phyloP scores from a whole-genome alignment of 2,329 filamentous ascomycete genomes.

The Exophiala bonariae region DNA sequence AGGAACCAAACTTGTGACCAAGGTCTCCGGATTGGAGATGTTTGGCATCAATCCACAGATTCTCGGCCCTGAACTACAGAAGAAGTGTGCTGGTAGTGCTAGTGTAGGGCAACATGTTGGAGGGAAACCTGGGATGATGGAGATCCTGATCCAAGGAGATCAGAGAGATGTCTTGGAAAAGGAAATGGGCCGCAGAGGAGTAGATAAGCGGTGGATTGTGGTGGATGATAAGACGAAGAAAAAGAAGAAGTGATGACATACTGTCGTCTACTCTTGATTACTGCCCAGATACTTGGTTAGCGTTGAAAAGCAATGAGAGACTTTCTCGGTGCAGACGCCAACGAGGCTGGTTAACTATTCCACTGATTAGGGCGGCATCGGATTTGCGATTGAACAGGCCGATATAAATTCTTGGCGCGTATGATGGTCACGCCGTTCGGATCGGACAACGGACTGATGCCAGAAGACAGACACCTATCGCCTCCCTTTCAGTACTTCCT shows the following conservation, averaged over 20 bases:
- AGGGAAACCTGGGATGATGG: constrained; percentile 64
- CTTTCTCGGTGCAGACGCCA: too few species aligned
- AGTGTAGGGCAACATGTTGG: constrained; percentile 63
- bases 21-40: constrained; percentile 60
- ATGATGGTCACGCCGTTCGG: too few species aligned
- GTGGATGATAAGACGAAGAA: constrained; percentile 69
- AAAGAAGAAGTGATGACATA: constrained; percentile 46
- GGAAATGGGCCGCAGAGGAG: constrained; percentile 59
- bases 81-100: constrained; percentile 67
- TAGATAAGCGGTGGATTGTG: constrained; percentile 61
- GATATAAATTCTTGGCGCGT: too few species aligned
- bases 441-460: too few species aligned
- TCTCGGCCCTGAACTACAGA: constrained; percentile 66
- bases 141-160: constrained; percentile 67
- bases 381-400: too few species aligned
- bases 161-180: constrained; percentile 62
- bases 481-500: too few species aligned
- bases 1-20: constrained; percentile 66
- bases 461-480: too few species aligned
- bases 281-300: too few species aligned
- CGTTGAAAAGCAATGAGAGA: too few species aligned
- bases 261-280: too few species aligned
- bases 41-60: constrained; percentile 61
- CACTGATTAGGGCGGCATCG: too few species aligned
- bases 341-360: too few species aligned